These are phyloP conservation scores for Zygnema cylindricum DNA, from an alignment of 139 green algal species.

Conservation along the genomic window DNA sequence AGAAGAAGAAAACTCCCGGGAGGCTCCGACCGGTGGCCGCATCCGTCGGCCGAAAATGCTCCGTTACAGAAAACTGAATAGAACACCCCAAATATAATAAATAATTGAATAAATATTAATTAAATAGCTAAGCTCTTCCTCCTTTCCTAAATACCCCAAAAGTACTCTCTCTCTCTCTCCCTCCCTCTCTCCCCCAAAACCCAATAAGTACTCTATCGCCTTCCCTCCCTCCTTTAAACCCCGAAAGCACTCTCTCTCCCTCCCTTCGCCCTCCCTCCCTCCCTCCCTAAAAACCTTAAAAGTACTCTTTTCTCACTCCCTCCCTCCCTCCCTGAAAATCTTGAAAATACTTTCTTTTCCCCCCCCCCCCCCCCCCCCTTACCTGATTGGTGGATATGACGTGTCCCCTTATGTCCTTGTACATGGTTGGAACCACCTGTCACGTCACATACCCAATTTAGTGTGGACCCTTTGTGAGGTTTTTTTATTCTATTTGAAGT, in stretches of 20 bases:
- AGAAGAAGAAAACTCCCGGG: conserved; percentile 98
- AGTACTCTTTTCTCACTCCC: too few relatives aligned
- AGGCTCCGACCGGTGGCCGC: conserved; percentile 40
- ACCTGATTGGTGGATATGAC: conserved; percentile 88
- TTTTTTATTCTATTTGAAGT: too few relatives aligned
- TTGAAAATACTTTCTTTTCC: too few relatives aligned
- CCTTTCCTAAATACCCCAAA: not conserved
- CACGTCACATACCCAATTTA: too few relatives aligned
- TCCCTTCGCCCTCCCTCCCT: too few relatives aligned
- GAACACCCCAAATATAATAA: not conserved
- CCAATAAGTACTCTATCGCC: too few relatives aligned
- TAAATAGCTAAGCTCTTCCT: not conserved
- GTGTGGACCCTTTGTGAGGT: too few relatives aligned
- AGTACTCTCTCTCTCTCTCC: not conserved
- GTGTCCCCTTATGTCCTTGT: conserved; percentile 72
- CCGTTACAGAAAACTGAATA: conserved; percentile 88
- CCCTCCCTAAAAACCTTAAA: too few relatives aligned
- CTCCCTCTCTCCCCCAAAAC: not conserved
- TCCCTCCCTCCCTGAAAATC: too few relatives aligned
- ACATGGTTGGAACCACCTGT: conserved; percentile 85
- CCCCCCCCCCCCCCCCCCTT: not conserved
- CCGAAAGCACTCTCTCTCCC: too few relatives aligned
- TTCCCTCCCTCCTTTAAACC: too few relatives aligned
- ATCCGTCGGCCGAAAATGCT: conserved; percentile 82
- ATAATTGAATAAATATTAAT: not conserved